These are phyloP conservation scores for Lichtheimia corymbifera DNA, from an alignment of 371 early-diverging fungal species.

Conservation along the genomic window DNA sequence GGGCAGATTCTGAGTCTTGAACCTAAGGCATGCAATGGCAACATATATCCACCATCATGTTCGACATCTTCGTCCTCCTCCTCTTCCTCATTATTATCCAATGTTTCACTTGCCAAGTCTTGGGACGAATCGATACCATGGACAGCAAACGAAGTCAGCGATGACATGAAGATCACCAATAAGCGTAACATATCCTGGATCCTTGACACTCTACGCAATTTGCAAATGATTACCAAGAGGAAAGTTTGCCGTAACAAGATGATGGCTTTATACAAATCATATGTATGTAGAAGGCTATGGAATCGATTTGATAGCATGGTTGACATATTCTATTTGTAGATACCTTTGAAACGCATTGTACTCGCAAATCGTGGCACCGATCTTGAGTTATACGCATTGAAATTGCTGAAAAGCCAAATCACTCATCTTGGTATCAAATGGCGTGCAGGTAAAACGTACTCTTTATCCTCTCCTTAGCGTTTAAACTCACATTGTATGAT, in stretches of 20 bases:
- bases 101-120: constrained; percentile 3
- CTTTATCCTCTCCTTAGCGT: too few species aligned
- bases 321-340: constrained; percentile 21
- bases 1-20: not conserved
- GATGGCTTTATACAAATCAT: constrained; percentile 81
- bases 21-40: not conserved
- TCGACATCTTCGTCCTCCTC: constrained; percentile 1
- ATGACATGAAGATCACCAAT: constrained; percentile 14
- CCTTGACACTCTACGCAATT: constrained; percentile 72
- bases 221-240: constrained; percentile 79
- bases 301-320: not conserved
- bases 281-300: constrained; percentile 30
- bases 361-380: constrained; percentile 63
- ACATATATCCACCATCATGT: not conserved
- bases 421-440: constrained; percentile 83
- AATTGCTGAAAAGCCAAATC: constrained; percentile 76
- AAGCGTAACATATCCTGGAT: constrained; percentile 68
- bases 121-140: not conserved
- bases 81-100: not conserved
- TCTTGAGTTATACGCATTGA: constrained; percentile 72
- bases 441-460: constrained; percentile 57
- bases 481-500: too few species aligned
- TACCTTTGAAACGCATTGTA: constrained; percentile 72
- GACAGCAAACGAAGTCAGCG: not conserved
- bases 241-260: constrained; percentile 73